Evolutionary conservation across 2,329 filamentous ascomycete genomes (phyloP).

Genomic region (Hirsutella rhossiliensis): DNA sequence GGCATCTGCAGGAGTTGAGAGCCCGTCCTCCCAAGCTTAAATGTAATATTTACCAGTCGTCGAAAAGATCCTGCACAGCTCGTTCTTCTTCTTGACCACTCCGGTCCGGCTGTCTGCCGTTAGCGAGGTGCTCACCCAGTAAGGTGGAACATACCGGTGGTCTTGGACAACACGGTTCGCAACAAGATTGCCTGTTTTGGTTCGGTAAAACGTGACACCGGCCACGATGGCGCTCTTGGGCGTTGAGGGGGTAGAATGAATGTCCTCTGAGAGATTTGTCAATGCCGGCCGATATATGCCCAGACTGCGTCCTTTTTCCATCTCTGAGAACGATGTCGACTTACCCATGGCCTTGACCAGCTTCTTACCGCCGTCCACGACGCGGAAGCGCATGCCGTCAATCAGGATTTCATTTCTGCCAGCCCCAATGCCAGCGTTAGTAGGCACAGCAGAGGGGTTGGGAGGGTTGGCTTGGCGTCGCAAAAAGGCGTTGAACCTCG

Average conservation of each 20-base stretch:
- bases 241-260: slow-evolving; percentile 51
- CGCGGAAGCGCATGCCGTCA: slow-evolving; percentile 60
- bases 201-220: slow-evolving; percentile 72
- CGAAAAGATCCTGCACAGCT: slow-evolving; percentile 62
- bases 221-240: slow-evolving; percentile 63
- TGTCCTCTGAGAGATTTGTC: slow-evolving; percentile 32
- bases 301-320: not conserved
- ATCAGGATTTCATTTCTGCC: slow-evolving; percentile 51
- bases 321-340: slow-evolving; percentile 1
- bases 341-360: slow-evolving; percentile 61
- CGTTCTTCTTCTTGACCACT: slow-evolving; percentile 53
- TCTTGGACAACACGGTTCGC: slow-evolving; percentile 63
- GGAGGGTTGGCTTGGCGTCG: slow-evolving; percentile 13
- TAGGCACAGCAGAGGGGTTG: slow-evolving; percentile 6
- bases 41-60: slow-evolving; percentile 52
- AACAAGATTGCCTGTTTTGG: slow-evolving; percentile 79
- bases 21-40: slow-evolving; percentile 15
- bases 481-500: slow-evolving; percentile 33
- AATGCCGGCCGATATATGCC: too few relatives aligned
- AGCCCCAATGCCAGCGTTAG: slow-evolving; percentile 13
- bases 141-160: slow-evolving; percentile 51
- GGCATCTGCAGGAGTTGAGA: slow-evolving; percentile 5
- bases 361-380: slow-evolving; percentile 71
- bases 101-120: slow-evolving; percentile 33
- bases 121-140: slow-evolving; percentile 20